Conservation (phyloP, 345 rosid genomes). For the Bruguiera parviflora region DNA sequence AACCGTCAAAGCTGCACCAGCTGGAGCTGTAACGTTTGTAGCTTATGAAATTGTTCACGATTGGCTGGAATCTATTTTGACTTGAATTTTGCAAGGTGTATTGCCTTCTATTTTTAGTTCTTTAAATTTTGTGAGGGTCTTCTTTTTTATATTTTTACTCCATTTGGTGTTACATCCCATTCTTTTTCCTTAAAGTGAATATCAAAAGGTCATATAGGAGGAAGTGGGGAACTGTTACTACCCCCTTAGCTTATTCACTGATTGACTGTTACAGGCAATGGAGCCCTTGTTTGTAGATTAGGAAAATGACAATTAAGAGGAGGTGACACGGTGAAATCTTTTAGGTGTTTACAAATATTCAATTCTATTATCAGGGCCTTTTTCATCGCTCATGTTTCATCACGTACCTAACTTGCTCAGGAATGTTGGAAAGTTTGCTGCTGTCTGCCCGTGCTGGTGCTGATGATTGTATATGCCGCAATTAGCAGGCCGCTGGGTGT, state of each 20-base stretch:
- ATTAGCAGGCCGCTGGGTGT: no score
- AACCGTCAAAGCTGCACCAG: slow-evolving; percentile 96
- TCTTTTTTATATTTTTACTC: neutral
- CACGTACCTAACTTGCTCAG: no score
- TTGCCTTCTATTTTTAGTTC: slow-evolving; percentile 4
- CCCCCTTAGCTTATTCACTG: neutral
- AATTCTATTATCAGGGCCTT: neutral
- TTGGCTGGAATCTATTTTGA: slow-evolving; percentile 70
- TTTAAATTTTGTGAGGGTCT: neutral
- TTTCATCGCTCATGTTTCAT: neutral
- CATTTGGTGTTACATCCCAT: slow-evolving; percentile 20
- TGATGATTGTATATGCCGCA: no score
- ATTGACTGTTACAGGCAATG: neutral
- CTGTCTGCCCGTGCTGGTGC: no score
- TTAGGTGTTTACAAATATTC: neutral
- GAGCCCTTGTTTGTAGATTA: neutral
- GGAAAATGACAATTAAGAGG: neutral
- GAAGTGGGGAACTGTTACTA: neutral
- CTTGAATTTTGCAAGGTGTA: slow-evolving; percentile 29
- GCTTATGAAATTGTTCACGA: slow-evolving; percentile 73
- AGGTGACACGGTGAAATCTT: neutral
- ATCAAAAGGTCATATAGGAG: slow-evolving; percentile 13
- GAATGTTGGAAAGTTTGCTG: no score
- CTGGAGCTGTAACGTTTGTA: slow-evolving; percentile 94
- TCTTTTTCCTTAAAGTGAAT: slow-evolving; percentile 17